Percentiles rank a stretch among this genome's conserved stretches.
These are phyloP conservation scores for Metschnikowia lachancei DNA, from an alignment of 805 yeast genomes.

Conservation along the genomic window DNA sequence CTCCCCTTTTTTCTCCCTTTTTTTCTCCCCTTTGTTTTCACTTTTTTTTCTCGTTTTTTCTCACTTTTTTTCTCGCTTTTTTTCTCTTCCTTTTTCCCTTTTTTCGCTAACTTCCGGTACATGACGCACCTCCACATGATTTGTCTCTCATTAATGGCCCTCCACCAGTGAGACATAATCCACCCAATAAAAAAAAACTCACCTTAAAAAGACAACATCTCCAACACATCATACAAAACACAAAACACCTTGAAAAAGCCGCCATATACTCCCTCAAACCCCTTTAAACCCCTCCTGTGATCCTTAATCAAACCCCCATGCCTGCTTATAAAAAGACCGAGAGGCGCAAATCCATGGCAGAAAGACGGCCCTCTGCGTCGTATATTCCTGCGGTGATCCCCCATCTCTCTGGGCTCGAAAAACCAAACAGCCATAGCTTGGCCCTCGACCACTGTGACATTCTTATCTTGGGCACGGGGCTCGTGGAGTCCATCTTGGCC, in stretches of 20 bases:
- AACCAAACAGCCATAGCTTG: constrained; percentile 63
- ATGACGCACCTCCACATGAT: background rate
- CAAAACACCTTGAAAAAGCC: too few relatives aligned
- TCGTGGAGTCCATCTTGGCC: constrained; percentile 82
- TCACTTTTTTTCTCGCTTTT: background rate
- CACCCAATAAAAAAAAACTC: background rate
- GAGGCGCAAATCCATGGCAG: constrained; percentile 65
- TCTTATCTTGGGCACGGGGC: constrained; percentile 87
- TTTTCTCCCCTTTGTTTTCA: background rate
- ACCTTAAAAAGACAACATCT: background rate
- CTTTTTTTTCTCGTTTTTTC: background rate
- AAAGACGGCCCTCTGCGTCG: constrained; percentile 55
- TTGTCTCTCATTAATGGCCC: background rate
- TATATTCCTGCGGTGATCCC: constrained; percentile 55
- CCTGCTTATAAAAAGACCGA: constrained; percentile 29
- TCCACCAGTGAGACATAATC: background rate
- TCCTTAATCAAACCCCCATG: constrained; percentile 9
- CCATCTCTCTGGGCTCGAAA: constrained; percentile 72
- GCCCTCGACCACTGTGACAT: constrained; percentile 74
- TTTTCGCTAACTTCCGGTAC: background rate
- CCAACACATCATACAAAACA: too few relatives aligned
- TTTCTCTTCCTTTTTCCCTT: too few relatives aligned
- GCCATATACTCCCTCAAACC: too few relatives aligned
- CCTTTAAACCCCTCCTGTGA: too few relatives aligned
- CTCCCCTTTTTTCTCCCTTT: background rate